Percentiles rank a stretch among this genome's conserved stretches.
phyloP scores from a whole-genome alignment of 1,284 basidiomycete species.

The Trichosporon sp. region DNA sequence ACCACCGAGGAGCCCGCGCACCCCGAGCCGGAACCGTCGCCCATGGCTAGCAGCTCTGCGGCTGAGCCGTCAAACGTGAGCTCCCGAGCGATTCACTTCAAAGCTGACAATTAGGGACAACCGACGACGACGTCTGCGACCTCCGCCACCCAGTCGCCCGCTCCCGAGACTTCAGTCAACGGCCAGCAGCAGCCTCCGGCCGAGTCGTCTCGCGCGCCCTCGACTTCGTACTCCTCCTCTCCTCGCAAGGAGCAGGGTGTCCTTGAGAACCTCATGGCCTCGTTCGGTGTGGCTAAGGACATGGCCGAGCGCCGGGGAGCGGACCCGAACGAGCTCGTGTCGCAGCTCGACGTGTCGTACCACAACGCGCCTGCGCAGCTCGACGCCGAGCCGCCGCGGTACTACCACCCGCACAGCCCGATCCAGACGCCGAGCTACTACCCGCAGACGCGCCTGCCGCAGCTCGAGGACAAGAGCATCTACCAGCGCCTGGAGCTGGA shows the following conservation, averaged over 20 bases:
- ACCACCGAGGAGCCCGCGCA: conserved; percentile 18
- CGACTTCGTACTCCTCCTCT: conserved; percentile 15
- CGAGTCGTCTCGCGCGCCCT: conserved; percentile 50
- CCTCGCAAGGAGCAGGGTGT: conserved; percentile 50
- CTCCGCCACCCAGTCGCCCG: conserved; percentile 30
- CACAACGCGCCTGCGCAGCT: conserved; percentile 82
- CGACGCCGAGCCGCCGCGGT: conserved; percentile 95
- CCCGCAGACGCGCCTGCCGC: conserved; percentile 77
- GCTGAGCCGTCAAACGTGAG: conserved; percentile 21
- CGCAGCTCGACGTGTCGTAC: conserved; percentile 85
- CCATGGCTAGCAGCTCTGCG: conserved; percentile 1
- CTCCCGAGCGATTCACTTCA: neutral
- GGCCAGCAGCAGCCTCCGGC: conserved; percentile 15
- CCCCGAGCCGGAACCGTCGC: conserved; percentile 1
- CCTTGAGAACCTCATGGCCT: conserved; percentile 87
- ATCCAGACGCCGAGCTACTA: conserved; percentile 91
- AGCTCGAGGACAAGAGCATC: conserved; percentile 77
- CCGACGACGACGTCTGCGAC: conserved; percentile 27
- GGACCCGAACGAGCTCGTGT: conserved; percentile 81
- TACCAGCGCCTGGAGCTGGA: conserved; percentile 94
- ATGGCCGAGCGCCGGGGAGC: conserved; percentile 68
- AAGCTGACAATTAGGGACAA: conserved; percentile 20
- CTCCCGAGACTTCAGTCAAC: conserved; percentile 5
- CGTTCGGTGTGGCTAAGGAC: conserved; percentile 80
- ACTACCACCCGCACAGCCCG: conserved; percentile 92